A percentile compares a stretch with the other conserved stretches of the same genome.
Evolutionary conservation across 768 basidiomycete genomes (phyloP).

Genomic region (Suillus tomentosus): DNA sequence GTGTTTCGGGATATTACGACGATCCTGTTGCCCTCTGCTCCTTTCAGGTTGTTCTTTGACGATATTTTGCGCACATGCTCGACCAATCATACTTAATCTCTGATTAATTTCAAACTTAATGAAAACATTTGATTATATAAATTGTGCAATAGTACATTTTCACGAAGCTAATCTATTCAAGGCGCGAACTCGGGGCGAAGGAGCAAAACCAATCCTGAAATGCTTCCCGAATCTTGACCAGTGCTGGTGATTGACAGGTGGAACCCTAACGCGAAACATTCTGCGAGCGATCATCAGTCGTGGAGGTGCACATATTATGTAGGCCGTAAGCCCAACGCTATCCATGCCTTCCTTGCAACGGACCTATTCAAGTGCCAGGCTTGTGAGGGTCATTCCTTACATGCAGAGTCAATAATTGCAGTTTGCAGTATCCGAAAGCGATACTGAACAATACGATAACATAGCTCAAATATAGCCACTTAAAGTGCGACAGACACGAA

Average conservation of each 20-base stretch:
- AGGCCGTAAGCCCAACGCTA: not conserved
- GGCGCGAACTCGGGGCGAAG: too few species aligned
- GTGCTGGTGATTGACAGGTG: not conserved
- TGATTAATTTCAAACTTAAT: too few species aligned
- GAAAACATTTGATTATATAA: too few species aligned
- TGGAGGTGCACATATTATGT: not conserved
- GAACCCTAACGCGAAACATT: not conserved
- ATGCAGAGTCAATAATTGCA: not conserved
- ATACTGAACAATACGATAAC: not conserved
- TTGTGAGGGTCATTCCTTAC: not conserved
- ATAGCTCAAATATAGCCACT: not conserved
- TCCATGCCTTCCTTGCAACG: too few species aligned
- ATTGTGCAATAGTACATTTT: too few species aligned
- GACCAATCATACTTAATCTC: too few species aligned
- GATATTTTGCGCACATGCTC: constrained; percentile 5
- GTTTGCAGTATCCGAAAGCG: not conserved
- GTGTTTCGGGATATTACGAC: not conserved
- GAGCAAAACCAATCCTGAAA: too few species aligned
- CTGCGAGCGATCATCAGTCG: not conserved
- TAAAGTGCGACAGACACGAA: constrained; percentile 6
- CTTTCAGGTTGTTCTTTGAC: not conserved
- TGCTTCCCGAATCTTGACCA: not conserved
- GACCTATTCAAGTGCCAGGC: too few species aligned
- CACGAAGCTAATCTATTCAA: too few species aligned
- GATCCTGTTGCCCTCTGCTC: not conserved